Evolutionary conservation across 116 monocot genomes (phyloP), one percentile per base, ranked within the genome.

Genomic region (Thalassia testudinum): DNA sequence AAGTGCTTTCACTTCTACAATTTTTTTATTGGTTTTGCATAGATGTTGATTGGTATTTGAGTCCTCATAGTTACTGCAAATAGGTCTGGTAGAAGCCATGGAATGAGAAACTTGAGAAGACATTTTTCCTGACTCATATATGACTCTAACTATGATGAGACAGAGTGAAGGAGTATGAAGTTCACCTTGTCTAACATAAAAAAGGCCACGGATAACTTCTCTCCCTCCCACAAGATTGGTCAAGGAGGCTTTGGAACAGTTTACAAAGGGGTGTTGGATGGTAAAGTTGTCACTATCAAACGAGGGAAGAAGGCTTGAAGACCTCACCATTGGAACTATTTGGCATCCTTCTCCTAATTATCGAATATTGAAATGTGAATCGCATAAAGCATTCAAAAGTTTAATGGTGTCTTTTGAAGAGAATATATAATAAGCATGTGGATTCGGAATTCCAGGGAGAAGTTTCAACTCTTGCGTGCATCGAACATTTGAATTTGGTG

Each of bases 401-500:
- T 57, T 57, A n/a, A n/a, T n/a, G n/a, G n/a, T 28, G 22, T 0
- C 2, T 42, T 19, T 37, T 56, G 43, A 62, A 76, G 72, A 65
- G 2, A n/a, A 12, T 66, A 34, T 51, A 78, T 43, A 68, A 73
- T 26, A 68, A 45, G 24, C 56, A 70, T 19, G 22, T 73, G 42
- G 47, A 59, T 17, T 48, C 25, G 5, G 63, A 78, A 38, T 85
- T 91, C 60, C 56, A 78, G 28, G 81, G 65, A 45, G 85, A 83
- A 61, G 55, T 81, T 37, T 59, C 67, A 62, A 81, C 65, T 11
- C 45, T 91, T 42, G 63, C 67, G 18, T 66, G 30, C 17, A 61
- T 91, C 11, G 78, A 91, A 45, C 80, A 91, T 62, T 50, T 75
- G 55, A 85, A 85, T 63, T 62, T 91, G 70, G 91, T 85, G 14